Conservation (phyloP, 2,329 filamentous ascomycete genomes). For the Neonectria neomacrospora region DNA sequence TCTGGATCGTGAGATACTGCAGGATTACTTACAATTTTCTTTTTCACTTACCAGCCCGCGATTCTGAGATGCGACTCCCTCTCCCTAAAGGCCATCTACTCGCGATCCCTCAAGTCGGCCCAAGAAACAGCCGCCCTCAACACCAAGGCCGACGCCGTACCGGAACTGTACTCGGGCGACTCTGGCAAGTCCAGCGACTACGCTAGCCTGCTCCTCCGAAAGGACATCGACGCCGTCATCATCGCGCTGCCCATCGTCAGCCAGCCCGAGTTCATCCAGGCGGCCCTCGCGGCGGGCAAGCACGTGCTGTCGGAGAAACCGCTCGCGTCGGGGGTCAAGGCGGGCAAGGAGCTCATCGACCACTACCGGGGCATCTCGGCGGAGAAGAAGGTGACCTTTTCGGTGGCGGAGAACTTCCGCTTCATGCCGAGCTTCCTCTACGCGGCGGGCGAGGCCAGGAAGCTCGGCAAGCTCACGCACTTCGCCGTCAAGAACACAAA, state of each 20-base stretch:
- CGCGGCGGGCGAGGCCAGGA: constrained; percentile 56
- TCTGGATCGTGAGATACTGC: background rate
- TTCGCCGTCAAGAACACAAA: constrained; percentile 58
- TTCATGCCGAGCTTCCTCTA: constrained; percentile 67
- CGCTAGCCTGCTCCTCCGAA: constrained; percentile 62
- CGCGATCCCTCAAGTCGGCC: constrained; percentile 69
- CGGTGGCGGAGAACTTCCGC: constrained; percentile 79
- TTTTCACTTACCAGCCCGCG: constrained; percentile 58
- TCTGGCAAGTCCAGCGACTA: constrained; percentile 58
- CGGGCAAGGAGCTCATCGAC: constrained; percentile 54
- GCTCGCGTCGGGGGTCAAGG: constrained; percentile 67
- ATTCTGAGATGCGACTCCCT: constrained; percentile 63
- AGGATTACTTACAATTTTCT: background rate
- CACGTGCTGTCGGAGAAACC: constrained; percentile 79
- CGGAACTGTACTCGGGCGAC: constrained; percentile 69
- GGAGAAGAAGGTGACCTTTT: constrained; percentile 56
- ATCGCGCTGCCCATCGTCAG: constrained; percentile 71
- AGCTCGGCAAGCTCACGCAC: constrained; percentile 51
- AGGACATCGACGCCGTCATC: constrained; percentile 66
- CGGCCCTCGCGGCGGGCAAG: constrained; percentile 72
- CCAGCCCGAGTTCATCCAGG: constrained; percentile 68
- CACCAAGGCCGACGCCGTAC: constrained; percentile 40
- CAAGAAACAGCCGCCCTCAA: constrained; percentile 55
- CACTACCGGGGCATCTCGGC: constrained; percentile 45
- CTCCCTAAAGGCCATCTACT: constrained; percentile 73